Percentiles rank a stretch among this genome's conserved stretches.
Evolutionary conservation across 768 basidiomycete species (phyloP).

Genomic region (Coprinellus aureogranulatus): DNA sequence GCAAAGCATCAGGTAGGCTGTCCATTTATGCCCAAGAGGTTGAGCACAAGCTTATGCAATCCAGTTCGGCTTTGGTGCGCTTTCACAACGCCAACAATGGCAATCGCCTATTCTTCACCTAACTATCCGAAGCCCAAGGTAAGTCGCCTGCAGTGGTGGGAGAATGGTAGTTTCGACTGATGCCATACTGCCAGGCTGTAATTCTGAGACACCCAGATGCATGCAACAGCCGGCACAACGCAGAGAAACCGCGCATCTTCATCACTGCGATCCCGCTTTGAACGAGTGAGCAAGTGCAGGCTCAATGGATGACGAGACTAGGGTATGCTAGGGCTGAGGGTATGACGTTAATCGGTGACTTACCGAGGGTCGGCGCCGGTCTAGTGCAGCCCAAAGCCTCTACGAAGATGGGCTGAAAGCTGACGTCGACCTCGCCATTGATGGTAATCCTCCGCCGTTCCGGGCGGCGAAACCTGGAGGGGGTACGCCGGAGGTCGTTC

Average conservation of each 20-base stretch:
- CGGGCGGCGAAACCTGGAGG: neutral
- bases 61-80: constrained; percentile 77
- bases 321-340: too few relatives aligned
- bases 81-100: constrained; percentile 83
- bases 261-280: constrained; percentile 54
- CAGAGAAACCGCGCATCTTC: constrained; percentile 43
- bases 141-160: constrained; percentile 10
- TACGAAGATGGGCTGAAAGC: neutral
- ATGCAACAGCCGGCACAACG: constrained; percentile 10
- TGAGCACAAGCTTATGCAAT: neutral
- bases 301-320: neutral
- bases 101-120: constrained; percentile 66
- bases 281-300: neutral
- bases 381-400: neutral
- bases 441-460: neutral
- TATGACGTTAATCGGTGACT: neutral
- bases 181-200: constrained; percentile 27
- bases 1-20: constrained; percentile 16
- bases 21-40: neutral
- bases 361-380: neutral
- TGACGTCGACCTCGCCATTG: constrained; percentile 2
- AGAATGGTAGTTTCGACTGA: neutral
- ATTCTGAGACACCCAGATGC: constrained; percentile 40
- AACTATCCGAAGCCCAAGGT: constrained; percentile 58
- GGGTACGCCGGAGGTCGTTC: constrained; percentile 3